A percentile compares a stretch with the other conserved stretches of the same genome.
Evolutionary conservation across 805 yeast genomes (phyloP).

Genomic region (Saturnispora dispora): DNA sequence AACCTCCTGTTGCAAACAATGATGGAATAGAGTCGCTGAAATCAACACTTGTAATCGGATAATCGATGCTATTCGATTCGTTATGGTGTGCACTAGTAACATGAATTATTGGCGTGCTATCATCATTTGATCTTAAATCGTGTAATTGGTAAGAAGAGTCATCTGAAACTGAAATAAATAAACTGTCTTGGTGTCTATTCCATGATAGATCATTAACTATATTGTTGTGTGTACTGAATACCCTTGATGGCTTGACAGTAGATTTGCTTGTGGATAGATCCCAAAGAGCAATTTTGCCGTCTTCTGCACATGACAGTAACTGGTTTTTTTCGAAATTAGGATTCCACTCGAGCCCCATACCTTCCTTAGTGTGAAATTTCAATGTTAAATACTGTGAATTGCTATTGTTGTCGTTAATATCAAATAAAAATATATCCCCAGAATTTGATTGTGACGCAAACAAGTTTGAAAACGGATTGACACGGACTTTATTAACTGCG

Average conservation of each 20-base stretch:
- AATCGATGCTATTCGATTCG: slow-evolving; percentile 7
- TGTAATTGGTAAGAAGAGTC: slow-evolving; percentile 53
- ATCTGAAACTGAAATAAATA: slow-evolving; percentile 68
- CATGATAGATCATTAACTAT: slow-evolving; percentile 62
- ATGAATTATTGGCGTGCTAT: slow-evolving; percentile 33
- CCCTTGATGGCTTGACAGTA: slow-evolving; percentile 34
- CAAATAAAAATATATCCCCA: slow-evolving; percentile 42
- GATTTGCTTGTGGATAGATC: slow-evolving; percentile 1
- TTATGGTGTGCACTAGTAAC: slow-evolving; percentile 39
- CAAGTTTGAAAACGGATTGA: slow-evolving; percentile 39
- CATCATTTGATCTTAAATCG: slow-evolving; percentile 38
- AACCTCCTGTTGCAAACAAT: slow-evolving; percentile 67
- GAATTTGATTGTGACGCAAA: slow-evolving; percentile 47
- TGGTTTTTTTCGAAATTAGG: slow-evolving; percentile 26
- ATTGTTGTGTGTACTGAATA: slow-evolving; percentile 43
- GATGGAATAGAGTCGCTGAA: slow-evolving; percentile 50
- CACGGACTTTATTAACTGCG: slow-evolving; percentile 55
- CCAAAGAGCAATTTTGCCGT: slow-evolving; percentile 65
- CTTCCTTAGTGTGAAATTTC: slow-evolving; percentile 54
- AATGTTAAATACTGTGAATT: slow-evolving; percentile 24
- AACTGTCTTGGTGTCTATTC: slow-evolving; percentile 33
- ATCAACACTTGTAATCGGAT: slow-evolving; percentile 49
- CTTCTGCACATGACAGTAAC: slow-evolving; percentile 59
- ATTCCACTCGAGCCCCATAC: slow-evolving; percentile 67
- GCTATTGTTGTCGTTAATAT: slow-evolving; percentile 18